Evolutionary conservation across 768 basidiomycete species (phyloP), one percentile per base, ranked within the genome.

Genomic region (Mycena floridula): DNA sequence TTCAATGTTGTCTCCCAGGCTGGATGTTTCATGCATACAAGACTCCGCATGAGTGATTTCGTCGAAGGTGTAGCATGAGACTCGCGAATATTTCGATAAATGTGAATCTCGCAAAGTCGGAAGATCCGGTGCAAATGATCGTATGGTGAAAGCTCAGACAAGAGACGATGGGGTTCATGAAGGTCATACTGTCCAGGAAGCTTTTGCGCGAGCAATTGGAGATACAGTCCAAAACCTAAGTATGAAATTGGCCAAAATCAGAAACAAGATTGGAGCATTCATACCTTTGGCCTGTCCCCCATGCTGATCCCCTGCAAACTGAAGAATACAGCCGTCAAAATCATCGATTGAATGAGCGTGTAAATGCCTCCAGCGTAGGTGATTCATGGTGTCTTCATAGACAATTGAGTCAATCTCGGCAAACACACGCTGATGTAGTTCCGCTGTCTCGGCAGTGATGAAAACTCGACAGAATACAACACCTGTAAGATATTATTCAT

Each of bases 161-260:
- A n/a, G 2, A 24, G 5, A 3, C 50, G 40, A 18, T 43, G 11
- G 2, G 2, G 2, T 7, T 50, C 37, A 21, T 47, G 42, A 9
- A 50, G 38, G 20, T 50, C 50, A 6, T 9, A 32, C 26, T 48
- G 46, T 7, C n/a, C 11, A 0, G 35, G 32, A 26, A 46, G 24
- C 8, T 20, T 9, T 20, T 13, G 8, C 15, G 16, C 7, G 5
- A 51, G 35, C 1, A 23, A 24, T 26, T 59, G 43, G 5, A 59
- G 44, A 51, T 58, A 47, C 4, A 58, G 51, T 0, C 61, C 59
- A 3, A 62, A 40, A 7, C 56, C 59, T 60, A 30, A 15, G 7
- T 24, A 27, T 13, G 27, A 5, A 30, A 24, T 7, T 18, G 6
- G 9, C 27, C 18, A 6, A n/a, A 5, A 8, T 18, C 5, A 13